phyloP scores from a whole-genome alignment of 2,329 filamentous ascomycete species.

The Calonectria crousiana region DNA sequence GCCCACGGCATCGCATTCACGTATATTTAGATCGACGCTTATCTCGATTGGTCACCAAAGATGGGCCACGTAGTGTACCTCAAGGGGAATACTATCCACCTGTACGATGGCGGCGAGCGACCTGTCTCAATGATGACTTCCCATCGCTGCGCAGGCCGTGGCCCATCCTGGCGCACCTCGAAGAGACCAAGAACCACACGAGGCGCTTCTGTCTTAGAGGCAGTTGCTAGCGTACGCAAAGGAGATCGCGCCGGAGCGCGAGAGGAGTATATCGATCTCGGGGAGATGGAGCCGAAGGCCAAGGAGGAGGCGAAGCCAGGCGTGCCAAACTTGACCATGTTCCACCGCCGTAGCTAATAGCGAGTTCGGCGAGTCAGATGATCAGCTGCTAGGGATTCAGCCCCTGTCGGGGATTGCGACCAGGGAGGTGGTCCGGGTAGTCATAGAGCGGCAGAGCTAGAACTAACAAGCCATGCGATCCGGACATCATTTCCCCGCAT shows the following conservation, averaged over 20 bases:
- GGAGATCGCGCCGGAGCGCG: not conserved
- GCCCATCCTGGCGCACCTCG: not conserved
- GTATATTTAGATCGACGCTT: not conserved
- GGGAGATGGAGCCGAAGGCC: not conserved
- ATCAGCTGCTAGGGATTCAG: not conserved
- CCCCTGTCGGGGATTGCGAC: not conserved
- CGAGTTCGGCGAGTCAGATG: not conserved
- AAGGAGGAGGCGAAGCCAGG: not conserved
- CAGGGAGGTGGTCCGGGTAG: not conserved
- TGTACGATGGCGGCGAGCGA: not conserved
- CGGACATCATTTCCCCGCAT: not conserved
- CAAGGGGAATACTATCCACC: not conserved
- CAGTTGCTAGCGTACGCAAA: not conserved
- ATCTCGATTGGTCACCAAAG: not conserved
- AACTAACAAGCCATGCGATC: not conserved
- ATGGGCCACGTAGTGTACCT: not conserved
- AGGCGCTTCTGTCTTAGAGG: not conserved
- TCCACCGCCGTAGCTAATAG: not conserved
- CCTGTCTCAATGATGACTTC: not conserved
- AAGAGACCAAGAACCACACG: not conserved
- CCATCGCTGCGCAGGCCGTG: not conserved
- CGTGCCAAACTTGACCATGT: not conserved
- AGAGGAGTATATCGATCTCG: not conserved
- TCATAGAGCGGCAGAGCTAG: not conserved
- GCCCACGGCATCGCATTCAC: not conserved